A percentile compares a stretch with the other conserved stretches of the same genome.
Conservation (phyloP, 2,329 filamentous ascomycete genomes). For the Colletotrichum viniferum region DNA sequence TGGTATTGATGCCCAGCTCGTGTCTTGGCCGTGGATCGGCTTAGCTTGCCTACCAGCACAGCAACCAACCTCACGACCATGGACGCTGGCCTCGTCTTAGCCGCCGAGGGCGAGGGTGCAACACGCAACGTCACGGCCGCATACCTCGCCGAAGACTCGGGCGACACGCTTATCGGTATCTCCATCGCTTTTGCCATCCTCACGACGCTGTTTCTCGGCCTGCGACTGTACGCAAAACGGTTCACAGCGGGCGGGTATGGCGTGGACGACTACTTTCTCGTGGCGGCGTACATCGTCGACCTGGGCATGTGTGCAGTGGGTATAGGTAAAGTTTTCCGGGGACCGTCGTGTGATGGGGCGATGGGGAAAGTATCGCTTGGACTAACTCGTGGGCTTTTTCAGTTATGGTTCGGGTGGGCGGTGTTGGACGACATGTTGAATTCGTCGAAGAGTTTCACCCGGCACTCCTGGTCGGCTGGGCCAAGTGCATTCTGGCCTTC, state of each 20-base stretch:
- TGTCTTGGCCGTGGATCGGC: slow-evolving; percentile 17
- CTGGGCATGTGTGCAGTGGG: slow-evolving; percentile 16
- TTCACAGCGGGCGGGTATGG: slow-evolving; percentile 16
- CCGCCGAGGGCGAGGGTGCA: neutral
- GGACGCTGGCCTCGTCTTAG: neutral
- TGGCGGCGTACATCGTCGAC: slow-evolving; percentile 12
- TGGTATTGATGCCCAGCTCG: slow-evolving; percentile 7
- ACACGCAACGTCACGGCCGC: neutral
- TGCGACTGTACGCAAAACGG: slow-evolving; percentile 10
- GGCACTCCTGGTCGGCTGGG: slow-evolving; percentile 24
- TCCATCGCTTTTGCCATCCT: slow-evolving; percentile 21
- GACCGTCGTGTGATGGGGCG: neutral
- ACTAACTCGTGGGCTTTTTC: neutral
- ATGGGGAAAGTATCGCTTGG: neutral
- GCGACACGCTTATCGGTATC: slow-evolving; percentile 22
- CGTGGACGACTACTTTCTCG: slow-evolving; percentile 14
- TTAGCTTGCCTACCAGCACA: neutral
- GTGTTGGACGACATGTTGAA: slow-evolving; percentile 27
- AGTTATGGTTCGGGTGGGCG: slow-evolving; percentile 28
- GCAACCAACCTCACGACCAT: neutral
- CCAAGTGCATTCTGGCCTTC: slow-evolving; percentile 28
- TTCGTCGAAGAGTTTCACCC: slow-evolving; percentile 22
- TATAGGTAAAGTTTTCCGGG: slow-evolving; percentile 1
- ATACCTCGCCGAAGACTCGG: slow-evolving; percentile 14
- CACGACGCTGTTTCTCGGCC: slow-evolving; percentile 10